Evolutionary conservation across 2,329 filamentous ascomycete species (phyloP).

Genomic region (Samsoniella hepiali): DNA sequence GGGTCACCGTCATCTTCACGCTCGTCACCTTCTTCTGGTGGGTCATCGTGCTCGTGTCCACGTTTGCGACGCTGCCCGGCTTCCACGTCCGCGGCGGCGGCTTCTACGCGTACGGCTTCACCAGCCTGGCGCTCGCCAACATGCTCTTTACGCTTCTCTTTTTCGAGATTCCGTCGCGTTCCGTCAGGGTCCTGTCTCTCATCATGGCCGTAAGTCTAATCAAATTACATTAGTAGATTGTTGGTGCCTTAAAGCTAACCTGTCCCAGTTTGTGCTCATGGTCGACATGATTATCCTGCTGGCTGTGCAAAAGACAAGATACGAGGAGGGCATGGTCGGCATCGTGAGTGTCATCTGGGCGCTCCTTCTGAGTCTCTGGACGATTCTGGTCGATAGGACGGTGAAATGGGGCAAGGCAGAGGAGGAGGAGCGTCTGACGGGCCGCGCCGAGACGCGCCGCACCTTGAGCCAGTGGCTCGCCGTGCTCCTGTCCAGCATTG

Average conservation of each 20-base stretch:
- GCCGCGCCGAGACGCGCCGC: constrained; percentile 79
- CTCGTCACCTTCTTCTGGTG: constrained; percentile 84
- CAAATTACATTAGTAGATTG: background rate
- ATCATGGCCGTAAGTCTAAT: constrained; percentile 48
- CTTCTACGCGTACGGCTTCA: constrained; percentile 85
- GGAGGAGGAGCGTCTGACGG: constrained; percentile 89
- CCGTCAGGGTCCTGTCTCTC: constrained; percentile 70
- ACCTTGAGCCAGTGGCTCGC: constrained; percentile 80
- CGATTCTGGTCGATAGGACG: constrained; percentile 71
- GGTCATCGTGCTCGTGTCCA: constrained; percentile 80
- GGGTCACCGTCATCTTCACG: constrained; percentile 73
- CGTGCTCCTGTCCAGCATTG: constrained; percentile 70
- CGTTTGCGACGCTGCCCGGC: constrained; percentile 85
- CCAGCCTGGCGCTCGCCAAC: constrained; percentile 72
- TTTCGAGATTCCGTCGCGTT: constrained; percentile 78
- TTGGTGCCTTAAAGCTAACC: background rate
- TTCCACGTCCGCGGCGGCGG: constrained; percentile 86
- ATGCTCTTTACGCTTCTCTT: constrained; percentile 77
- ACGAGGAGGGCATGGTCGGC: constrained; percentile 91
- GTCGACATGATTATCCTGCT: constrained; percentile 78
- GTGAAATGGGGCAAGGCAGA: constrained; percentile 91
- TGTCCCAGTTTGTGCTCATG: constrained; percentile 31
- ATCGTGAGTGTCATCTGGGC: constrained; percentile 81
- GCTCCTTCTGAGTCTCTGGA: constrained; percentile 74
- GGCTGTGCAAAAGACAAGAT: constrained; percentile 67